Evolutionary conservation across 2,329 filamentous ascomycete genomes (phyloP), one percentile per base, ranked within the genome.

Genomic region (Fusarium chuoi): DNA sequence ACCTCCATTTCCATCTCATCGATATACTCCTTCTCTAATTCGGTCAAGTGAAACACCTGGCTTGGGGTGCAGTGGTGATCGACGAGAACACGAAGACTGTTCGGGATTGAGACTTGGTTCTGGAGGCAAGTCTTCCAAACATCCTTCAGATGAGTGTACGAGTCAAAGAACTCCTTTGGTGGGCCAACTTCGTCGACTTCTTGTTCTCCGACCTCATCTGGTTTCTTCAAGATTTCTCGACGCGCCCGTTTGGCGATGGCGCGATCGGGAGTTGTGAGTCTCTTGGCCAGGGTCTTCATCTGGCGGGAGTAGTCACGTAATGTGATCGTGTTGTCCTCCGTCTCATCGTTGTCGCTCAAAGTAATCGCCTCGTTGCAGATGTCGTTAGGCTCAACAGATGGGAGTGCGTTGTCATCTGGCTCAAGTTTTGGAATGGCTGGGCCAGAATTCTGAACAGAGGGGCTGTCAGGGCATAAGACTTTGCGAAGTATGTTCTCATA

Each of bases 331-430:
- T 17, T 17, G 1, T 15, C 3, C 6, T 45, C 30, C 5, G 2
- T 3, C 28, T 62, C 26, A 2, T 17, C 10, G 0, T 35, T 6
- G 0, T 52, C 26, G n/a, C 26, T 39, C 3, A 24, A 0, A 15
- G 17, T 0, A 3, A 20, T 20, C 5, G n/a, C 6, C 1, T 6
- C 10, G 3, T 49, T 1, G 10, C 0, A 0, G 3, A 30, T 9
- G 15, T 33, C 7, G 20, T 49, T 6, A 3, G 15, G 28, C 22
- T 49, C 46, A 17, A 49, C 9, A 12, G 48, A 14, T 24, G 3
- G 12, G 15, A 35, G 30, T 0, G 5, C 4, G 3, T 6, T 5
- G 3, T 51, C n/a, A 0, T 2, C 2, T 2, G 15, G 12, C 14
- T 35, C 35, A 1, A 0, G 10, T 2, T 24, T 28, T 14, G 2